Base-by-base conservation (phyloP, 176 grass and related monocot species). In the Aegilops bicornis region DNA sequence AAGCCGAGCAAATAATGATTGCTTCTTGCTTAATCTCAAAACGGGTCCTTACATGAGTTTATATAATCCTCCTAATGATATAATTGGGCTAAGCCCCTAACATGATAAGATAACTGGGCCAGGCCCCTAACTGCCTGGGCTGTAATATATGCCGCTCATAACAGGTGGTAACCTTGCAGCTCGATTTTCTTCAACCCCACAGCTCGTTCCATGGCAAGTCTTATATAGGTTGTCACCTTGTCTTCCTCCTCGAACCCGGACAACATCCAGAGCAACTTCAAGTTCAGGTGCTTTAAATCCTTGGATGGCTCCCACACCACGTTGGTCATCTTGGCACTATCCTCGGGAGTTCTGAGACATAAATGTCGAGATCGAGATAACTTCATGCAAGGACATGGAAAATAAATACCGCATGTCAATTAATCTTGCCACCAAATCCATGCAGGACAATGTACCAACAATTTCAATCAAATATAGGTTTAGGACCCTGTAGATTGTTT, bases 181-280 rank as follows among this genome's bases (percentile, higher is more conserved):
- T 40, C 39, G 8, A 40, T 40, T 40, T 40, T 40, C 8, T 40
- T 40, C 39, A 40, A 40, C 39, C 39, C 39, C 39, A 10, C 8
- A 36, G 77, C 77, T 48, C 19, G 27, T 42, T 81, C 25, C 29
- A 64, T 81, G 22, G 74, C 19, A 73, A 27, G 56, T 4, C 56
- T 87, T 73, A 81, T 50, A 32, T 81, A 81, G 6, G 36, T 73
- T 4, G 7, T 32, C 25, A 80, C 50, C 14, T 81, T 81, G 25
- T 75, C 69, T 29, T 87, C 85, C 29, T 32, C 58, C 24, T 50
- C 42, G 4, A 76, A 76, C 25, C 73, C 25, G 6, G 2, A 11
- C 16, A 76, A 11, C 16, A 76, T 31, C 25, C 0, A 2, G 1
- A 82, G 20, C 5, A 1, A 25, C 3, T 31, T 17, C 73, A 76